These are phyloP conservation scores for Craterostigma plantagineum DNA, from an alignment of 257 asterid genomes.

Conservation along the genomic window DNA sequence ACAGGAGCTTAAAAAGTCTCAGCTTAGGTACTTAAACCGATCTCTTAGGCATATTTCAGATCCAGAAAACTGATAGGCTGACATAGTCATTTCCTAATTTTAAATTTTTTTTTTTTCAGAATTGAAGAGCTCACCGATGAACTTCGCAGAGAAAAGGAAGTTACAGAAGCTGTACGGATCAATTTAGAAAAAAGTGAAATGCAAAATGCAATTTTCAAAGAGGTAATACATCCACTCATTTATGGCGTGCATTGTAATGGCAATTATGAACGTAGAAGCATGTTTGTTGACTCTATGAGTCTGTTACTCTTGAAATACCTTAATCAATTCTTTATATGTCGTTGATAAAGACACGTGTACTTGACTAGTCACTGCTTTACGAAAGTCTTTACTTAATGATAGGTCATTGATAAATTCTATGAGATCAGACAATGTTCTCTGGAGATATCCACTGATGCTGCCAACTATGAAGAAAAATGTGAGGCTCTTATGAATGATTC, in stretches of 20 bases:
- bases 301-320: too few relatives aligned
- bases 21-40: slow-evolving; percentile 27
- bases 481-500: slow-evolving; percentile 58
- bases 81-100: too few relatives aligned
- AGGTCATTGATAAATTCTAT: slow-evolving; percentile 80
- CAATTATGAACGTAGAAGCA: neutral
- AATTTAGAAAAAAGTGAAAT: slow-evolving; percentile 36
- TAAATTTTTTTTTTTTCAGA: slow-evolving; percentile 26
- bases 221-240: too few relatives aligned
- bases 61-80: neutral
- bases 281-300: neutral
- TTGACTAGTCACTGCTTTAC: too few relatives aligned
- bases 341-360: too few relatives aligned
- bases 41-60: too few relatives aligned
- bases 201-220: slow-evolving; percentile 40
- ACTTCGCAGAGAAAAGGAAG: slow-evolving; percentile 45
- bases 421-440: slow-evolving; percentile 39
- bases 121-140: slow-evolving; percentile 50
- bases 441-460: slow-evolving; percentile 21
- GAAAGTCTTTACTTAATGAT: slow-evolving; percentile 7
- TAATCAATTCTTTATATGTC: too few relatives aligned
- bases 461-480: slow-evolving; percentile 66
- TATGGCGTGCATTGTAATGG: neutral
- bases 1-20: slow-evolving; percentile 32
- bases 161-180: slow-evolving; percentile 20